phyloP scores from a whole-genome alignment of 164 flowering plant genomes.

The Dillenia suffruticosa region DNA sequence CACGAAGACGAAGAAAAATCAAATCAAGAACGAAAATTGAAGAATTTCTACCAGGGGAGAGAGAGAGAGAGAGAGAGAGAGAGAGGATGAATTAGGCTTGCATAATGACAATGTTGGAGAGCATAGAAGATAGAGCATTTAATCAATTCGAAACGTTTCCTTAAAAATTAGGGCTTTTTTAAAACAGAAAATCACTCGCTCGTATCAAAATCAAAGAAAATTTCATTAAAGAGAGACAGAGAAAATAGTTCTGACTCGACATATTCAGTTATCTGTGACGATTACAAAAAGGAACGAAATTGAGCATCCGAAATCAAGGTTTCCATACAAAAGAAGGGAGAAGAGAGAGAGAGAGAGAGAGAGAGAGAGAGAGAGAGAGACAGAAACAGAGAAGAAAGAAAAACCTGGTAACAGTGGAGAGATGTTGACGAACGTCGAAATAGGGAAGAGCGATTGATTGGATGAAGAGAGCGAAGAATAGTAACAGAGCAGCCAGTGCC shows the following conservation, averaged over 20 bases:
- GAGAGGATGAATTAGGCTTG: too few species aligned
- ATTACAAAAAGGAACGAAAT: background rate
- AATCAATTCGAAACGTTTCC: too few species aligned
- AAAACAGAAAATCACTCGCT: background rate
- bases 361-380: slow-evolving; percentile 1
- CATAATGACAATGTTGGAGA: too few species aligned
- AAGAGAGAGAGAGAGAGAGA: background rate
- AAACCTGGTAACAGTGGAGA: slow-evolving; percentile 37
- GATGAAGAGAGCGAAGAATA: too few species aligned
- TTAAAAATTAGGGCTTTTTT: background rate
- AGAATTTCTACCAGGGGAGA: too few species aligned
- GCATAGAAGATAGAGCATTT: too few species aligned
- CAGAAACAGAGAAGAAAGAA: slow-evolving; percentile 3
- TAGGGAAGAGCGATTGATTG: too few species aligned
- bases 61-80: too few species aligned
- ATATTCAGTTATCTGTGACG: too few species aligned
- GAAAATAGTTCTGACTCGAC: background rate
- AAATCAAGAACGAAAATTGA: background rate
- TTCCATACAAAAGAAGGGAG: background rate
- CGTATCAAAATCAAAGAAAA: too few species aligned
- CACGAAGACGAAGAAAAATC: background rate
- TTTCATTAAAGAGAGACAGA: background rate
- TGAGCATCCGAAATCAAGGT: background rate
- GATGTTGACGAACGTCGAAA: slow-evolving; percentile 42
- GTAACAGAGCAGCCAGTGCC: too few species aligned